Percentiles rank a stretch among this genome's conserved stretches.
phyloP scores from a whole-genome alignment of 495 filamentous ascomycete species.

The Aspergillus heteromorphus region DNA sequence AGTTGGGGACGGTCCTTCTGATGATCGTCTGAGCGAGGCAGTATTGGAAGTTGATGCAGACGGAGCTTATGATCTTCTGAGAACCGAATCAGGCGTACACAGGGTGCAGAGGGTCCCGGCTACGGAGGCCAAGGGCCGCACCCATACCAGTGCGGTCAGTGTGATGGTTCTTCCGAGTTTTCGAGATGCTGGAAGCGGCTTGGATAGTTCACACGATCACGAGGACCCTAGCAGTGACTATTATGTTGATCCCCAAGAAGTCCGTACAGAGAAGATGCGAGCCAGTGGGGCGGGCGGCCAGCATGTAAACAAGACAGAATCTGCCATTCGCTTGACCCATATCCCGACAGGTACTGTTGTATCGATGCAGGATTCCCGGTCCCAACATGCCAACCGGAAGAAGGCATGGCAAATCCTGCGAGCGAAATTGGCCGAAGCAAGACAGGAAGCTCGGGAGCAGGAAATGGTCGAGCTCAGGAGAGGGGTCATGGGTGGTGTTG shows the following conservation, averaged over 20 bases:
- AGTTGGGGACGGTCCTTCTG: conserved; percentile 49
- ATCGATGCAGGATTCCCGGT: conserved; percentile 85
- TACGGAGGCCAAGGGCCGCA: conserved; percentile 84
- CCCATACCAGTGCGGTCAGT: conserved; percentile 85
- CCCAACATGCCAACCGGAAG: conserved; percentile 82
- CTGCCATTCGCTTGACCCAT: conserved; percentile 89
- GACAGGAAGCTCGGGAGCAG: conserved; percentile 81
- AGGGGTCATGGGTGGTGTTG: conserved; percentile 69
- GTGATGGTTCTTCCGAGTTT: conserved; percentile 89
- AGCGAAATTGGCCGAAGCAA: conserved; percentile 72
- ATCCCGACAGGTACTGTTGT: conserved; percentile 80
- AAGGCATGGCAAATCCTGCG: conserved; percentile 82
- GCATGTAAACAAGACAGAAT: conserved; percentile 98
- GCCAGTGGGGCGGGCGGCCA: conserved; percentile 90
- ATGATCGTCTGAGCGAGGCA: conserved; percentile 69
- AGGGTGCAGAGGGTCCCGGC: conserved; percentile 87
- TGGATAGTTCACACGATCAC: conserved; percentile 53
- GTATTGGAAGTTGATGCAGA: conserved; percentile 75
- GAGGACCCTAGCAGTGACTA: conserved; percentile 85
- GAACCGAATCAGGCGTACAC: conserved; percentile 89
- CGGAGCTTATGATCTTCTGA: conserved; percentile 72
- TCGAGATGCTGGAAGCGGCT: conserved; percentile 47
- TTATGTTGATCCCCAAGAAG: conserved; percentile 82
- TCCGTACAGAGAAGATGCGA: conserved; percentile 83
- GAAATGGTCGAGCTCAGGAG: conserved; percentile 65